These are phyloP conservation scores for Pseudogymnoascus sp. DNA, from an alignment of 2,329 filamentous ascomycete genomes.

Conservation along the genomic window DNA sequence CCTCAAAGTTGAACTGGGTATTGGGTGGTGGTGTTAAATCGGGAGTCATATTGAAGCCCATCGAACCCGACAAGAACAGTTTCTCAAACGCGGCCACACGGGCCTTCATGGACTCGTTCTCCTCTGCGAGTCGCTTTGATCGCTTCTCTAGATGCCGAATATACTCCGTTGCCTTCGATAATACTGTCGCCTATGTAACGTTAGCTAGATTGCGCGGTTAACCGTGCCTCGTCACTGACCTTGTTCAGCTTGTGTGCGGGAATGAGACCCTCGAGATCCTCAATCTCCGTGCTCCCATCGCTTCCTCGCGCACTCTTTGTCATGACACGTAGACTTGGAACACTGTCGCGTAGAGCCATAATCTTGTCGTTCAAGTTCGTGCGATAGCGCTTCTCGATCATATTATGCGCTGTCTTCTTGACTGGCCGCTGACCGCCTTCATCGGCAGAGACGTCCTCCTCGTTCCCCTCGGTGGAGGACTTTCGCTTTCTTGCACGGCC, in stretches of 20 bases:
- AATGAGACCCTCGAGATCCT: slow-evolving; percentile 73
- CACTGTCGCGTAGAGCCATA: slow-evolving; percentile 80
- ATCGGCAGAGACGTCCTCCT: slow-evolving; percentile 54
- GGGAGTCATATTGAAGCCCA: slow-evolving; percentile 45
- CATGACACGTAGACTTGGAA: slow-evolving; percentile 82
- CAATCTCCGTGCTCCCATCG: slow-evolving; percentile 65
- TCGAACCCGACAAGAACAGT: slow-evolving; percentile 71
- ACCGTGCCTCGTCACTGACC: slow-evolving; percentile 52
- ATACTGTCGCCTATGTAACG: slow-evolving; percentile 39
- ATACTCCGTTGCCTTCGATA: slow-evolving; percentile 94
- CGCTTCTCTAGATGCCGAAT: slow-evolving; percentile 90
- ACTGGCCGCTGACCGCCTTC: slow-evolving; percentile 49
- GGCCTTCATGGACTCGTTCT: slow-evolving; percentile 72
- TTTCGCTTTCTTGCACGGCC: slow-evolving; percentile 59
- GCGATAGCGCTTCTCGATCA: slow-evolving; percentile 95
- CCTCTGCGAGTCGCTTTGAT: slow-evolving; percentile 72
- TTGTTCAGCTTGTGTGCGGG: slow-evolving; percentile 95
- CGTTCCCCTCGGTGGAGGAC: slow-evolving; percentile 50
- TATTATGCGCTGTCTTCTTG: slow-evolving; percentile 96
- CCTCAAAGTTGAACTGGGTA: slow-evolving; percentile 22
- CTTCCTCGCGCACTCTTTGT: slow-evolving; percentile 63
- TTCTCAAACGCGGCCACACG: slow-evolving; percentile 71
- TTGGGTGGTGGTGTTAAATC: slow-evolving; percentile 35
- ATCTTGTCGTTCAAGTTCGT: slow-evolving; percentile 98
- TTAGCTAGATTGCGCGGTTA: background rate